Conservation (phyloP, 257 asterid species). For the Solanum virginianum region DNA sequence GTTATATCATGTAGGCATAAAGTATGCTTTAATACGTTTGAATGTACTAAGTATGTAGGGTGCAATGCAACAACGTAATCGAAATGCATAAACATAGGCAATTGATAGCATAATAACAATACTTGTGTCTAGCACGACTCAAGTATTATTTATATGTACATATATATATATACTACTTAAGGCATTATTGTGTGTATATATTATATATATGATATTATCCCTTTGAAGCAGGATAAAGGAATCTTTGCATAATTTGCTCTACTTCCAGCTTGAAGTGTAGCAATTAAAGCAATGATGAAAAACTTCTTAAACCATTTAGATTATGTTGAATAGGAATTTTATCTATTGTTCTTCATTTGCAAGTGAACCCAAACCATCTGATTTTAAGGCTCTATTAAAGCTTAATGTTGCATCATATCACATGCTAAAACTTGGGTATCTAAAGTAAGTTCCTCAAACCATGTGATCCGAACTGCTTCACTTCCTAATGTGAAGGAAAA, state of each 20-base stretch:
- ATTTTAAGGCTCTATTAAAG: not conserved
- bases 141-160: too few relatives aligned
- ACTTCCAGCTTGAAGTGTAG: not conserved
- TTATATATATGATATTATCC: not conserved
- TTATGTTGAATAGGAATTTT: not conserved
- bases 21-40: too few relatives aligned
- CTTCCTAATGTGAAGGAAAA: not conserved
- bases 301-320: not conserved
- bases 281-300: not conserved
- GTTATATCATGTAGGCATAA: too few relatives aligned
- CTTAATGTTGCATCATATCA: not conserved
- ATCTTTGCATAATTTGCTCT: not conserved
- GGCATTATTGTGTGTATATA: too few relatives aligned
- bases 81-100: too few relatives aligned
- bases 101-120: too few relatives aligned
- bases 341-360: not conserved
- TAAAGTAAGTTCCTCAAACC: not conserved
- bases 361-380: not conserved
- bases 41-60: too few relatives aligned
- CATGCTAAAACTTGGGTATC: not conserved
- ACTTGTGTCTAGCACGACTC: too few relatives aligned
- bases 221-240: not conserved
- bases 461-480: not conserved
- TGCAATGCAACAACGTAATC: too few relatives aligned
- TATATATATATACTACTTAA: too few relatives aligned